These are phyloP conservation scores for Sporothrix phasma DNA, from an alignment of 2,329 filamentous ascomycete genomes.

Conservation along the genomic window DNA sequence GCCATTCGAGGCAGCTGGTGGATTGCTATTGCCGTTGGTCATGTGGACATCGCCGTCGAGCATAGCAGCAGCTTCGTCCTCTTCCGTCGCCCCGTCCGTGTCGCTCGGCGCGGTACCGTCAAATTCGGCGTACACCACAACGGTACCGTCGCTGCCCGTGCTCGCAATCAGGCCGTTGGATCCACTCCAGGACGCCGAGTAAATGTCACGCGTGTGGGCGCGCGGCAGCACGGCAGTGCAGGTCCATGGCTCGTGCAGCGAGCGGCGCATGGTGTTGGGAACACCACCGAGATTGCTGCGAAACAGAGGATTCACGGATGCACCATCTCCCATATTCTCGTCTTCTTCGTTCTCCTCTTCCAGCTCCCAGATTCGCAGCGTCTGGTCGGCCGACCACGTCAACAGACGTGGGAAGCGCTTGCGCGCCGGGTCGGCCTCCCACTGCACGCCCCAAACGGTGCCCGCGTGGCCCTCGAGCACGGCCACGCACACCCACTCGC, in stretches of 20 bases:
- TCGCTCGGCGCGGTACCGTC: background rate
- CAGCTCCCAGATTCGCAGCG: conserved; percentile 69
- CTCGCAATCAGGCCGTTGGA: conserved; percentile 71
- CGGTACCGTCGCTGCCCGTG: conserved; percentile 73
- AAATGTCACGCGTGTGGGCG: conserved; percentile 70
- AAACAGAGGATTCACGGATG: conserved; percentile 21
- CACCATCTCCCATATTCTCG: conserved; percentile 17
- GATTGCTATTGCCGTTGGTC: background rate
- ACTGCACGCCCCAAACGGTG: conserved; percentile 86
- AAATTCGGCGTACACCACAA: conserved; percentile 67
- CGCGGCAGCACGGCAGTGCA: conserved; percentile 67
- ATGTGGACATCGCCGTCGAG: conserved; percentile 16
- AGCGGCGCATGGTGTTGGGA: conserved; percentile 80
- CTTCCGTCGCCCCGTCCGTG: background rate
- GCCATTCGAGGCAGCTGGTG: background rate
- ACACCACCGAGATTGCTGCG: conserved; percentile 47
- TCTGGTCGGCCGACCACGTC: conserved; percentile 77
- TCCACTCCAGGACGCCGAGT: conserved; percentile 75
- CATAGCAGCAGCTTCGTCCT: conserved; percentile 13
- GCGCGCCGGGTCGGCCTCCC: conserved; percentile 40
- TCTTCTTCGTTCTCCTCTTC: conserved; percentile 42
- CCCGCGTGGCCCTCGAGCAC: conserved; percentile 69
- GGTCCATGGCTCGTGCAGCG: conserved; percentile 72
- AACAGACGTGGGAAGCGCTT: conserved; percentile 52
- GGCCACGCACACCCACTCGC: conserved; percentile 84